Evolutionary conservation across 257 asterid species (phyloP).

Genomic region (Dorcoceras hygrometricum): DNA sequence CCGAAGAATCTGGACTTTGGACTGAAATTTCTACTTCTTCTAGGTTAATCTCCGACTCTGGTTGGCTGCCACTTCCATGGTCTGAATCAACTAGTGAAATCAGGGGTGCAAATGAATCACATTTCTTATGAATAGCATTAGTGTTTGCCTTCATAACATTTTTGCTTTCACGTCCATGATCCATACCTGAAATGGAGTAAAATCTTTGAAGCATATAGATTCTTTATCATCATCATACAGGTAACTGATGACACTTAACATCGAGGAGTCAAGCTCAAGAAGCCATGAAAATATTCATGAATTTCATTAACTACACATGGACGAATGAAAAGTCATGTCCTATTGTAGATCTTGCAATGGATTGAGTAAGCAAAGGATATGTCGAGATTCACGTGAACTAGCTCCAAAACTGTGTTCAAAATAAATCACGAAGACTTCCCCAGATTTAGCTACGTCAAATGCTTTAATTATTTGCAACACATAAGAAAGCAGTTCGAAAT

Average conservation of each 20-base stretch:
- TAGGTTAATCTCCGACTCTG: slow-evolving; percentile 23
- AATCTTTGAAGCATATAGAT: slow-evolving; percentile 15
- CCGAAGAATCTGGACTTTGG: slow-evolving; percentile 35
- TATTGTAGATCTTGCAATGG: background rate
- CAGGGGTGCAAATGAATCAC: slow-evolving; percentile 25
- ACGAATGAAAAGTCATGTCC: slow-evolving; percentile 1
- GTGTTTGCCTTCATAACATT: slow-evolving; percentile 23
- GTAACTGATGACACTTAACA: background rate
- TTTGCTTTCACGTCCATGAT: slow-evolving; percentile 28
- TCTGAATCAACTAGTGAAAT: slow-evolving; percentile 21
- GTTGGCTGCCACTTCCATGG: slow-evolving; percentile 24
- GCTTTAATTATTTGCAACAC: background rate
- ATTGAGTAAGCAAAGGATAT: background rate
- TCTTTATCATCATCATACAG: slow-evolving; percentile 7
- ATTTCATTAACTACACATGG: background rate
- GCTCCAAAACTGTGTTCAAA: slow-evolving; percentile 7
- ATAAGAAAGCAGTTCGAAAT: background rate
- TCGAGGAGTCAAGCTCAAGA: background rate
- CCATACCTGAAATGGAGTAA: slow-evolving; percentile 40
- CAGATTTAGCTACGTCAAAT: background rate
- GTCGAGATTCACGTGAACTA: background rate
- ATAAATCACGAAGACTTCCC: slow-evolving; percentile 5
- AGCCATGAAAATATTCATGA: slow-evolving; percentile 11
- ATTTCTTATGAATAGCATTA: slow-evolving; percentile 18
- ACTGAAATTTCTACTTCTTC: slow-evolving; percentile 27